Percentiles rank a stretch among this genome's conserved stretches.
Conservation (phyloP, 768 basidiomycete species). For the Amanita brunnescens region DNA sequence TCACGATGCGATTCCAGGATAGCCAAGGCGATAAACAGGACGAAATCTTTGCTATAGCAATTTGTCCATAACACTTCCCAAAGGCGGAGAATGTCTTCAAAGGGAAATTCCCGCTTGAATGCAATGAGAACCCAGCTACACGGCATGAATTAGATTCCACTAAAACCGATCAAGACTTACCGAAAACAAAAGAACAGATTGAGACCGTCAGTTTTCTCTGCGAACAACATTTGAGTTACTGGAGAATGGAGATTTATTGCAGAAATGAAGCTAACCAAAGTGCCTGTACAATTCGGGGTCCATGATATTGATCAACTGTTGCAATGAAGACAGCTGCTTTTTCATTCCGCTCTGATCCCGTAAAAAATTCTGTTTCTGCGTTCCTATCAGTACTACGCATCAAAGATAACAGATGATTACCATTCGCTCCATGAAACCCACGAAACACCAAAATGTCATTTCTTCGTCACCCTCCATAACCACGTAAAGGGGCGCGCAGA, state of each 20-base stretch:
- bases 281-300: slow-evolving; percentile 94
- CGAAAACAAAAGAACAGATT: slow-evolving; percentile 99
- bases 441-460: slow-evolving; percentile 95
- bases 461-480: slow-evolving; percentile 86
- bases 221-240: neutral
- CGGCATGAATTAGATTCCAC: slow-evolving; percentile 3
- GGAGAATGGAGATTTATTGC: neutral
- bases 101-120: slow-evolving; percentile 95
- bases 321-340: slow-evolving; percentile 80
- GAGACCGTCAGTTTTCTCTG: slow-evolving; percentile 80
- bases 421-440: slow-evolving; percentile 92
- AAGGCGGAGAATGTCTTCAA: slow-evolving; percentile 78
- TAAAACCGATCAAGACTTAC: slow-evolving; percentile 30
- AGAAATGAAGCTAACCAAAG: slow-evolving; percentile 42
- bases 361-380: slow-evolving; percentile 87
- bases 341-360: slow-evolving; percentile 99
- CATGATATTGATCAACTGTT: slow-evolving; percentile 87
- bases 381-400: neutral
- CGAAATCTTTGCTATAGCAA: slow-evolving; percentile 79
- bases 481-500: slow-evolving; percentile 89
- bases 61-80: slow-evolving; percentile 97
- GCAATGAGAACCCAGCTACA: slow-evolving; percentile 81
- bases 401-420: slow-evolving; percentile 32
- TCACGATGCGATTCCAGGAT: slow-evolving; percentile 93
- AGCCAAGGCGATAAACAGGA: slow-evolving; percentile 92